Percentiles rank a stretch among this genome's conserved stretches.
Evolutionary conservation across 345 rosid species (phyloP).

Genomic region (Laguncularia racemosa): DNA sequence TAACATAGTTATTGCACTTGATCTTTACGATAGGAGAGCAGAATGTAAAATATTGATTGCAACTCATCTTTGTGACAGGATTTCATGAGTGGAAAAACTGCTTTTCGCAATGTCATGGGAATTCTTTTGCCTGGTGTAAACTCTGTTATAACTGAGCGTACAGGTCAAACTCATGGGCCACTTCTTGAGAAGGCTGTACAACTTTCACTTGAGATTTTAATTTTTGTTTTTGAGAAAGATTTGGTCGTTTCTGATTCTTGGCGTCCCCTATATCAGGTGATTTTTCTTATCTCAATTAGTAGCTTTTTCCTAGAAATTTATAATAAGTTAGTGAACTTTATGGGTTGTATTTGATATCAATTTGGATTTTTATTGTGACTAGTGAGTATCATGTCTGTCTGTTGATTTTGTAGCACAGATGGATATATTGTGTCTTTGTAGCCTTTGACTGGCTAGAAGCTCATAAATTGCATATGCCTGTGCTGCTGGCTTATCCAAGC

Average conservation of each 20-base stretch:
- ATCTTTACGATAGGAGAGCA: slow-evolving; percentile 36
- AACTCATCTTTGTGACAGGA: slow-evolving; percentile 38
- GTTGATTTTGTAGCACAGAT: no score
- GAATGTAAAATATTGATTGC: neutral
- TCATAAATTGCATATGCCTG: no score
- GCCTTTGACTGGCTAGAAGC: no score
- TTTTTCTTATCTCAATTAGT: slow-evolving; percentile 6
- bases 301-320: neutral
- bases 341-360: neutral
- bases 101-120: slow-evolving; percentile 78
- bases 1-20: neutral
- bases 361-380: neutral
- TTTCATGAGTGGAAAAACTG: slow-evolving; percentile 96
- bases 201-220: slow-evolving; percentile 73
- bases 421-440: no score
- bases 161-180: slow-evolving; percentile 67
- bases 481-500: no score
- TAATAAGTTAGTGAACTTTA: neutral
- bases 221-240: slow-evolving; percentile 82
- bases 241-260: slow-evolving; percentile 70
- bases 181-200: slow-evolving; percentile 87
- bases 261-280: slow-evolving; percentile 92
- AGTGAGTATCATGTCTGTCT: no score
- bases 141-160: slow-evolving; percentile 61
- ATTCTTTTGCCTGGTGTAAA: slow-evolving; percentile 81